phyloP scores from a whole-genome alignment of 169 alveolate species.

The Amoebophrya sp. region DNA sequence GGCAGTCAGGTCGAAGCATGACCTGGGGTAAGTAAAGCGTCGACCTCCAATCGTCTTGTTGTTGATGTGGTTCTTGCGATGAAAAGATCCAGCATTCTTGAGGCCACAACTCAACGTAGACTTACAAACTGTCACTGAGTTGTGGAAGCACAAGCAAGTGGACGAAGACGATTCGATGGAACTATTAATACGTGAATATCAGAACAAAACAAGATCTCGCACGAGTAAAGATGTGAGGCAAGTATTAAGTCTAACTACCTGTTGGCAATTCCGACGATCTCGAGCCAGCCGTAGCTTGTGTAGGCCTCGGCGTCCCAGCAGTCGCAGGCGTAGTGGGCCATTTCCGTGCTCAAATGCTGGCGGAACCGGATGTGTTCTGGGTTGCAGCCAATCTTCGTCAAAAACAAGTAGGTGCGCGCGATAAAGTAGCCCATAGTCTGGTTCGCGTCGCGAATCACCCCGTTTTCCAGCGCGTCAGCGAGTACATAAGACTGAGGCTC shows the following conservation, averaged over 20 bases:
- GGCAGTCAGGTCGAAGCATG: constrained; percentile 71
- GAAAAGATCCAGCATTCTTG: no score
- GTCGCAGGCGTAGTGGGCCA: constrained; percentile 98
- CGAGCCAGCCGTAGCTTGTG: constrained; percentile 93
- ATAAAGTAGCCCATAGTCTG: constrained; percentile 92
- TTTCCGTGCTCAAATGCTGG: constrained; percentile 88
- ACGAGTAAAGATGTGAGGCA: background rate
- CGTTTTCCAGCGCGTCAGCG: constrained; percentile 74
- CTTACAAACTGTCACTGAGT: no score
- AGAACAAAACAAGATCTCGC: background rate
- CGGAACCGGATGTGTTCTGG: constrained; percentile 82
- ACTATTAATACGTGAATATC: no score
- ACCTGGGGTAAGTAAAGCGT: background rate
- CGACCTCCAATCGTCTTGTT: no score
- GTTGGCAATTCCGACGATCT: constrained; percentile 95
- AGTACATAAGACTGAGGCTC: constrained; percentile 14
- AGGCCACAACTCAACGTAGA: no score
- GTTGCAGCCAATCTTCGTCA: constrained; percentile 73
- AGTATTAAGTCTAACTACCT: constrained; percentile 41
- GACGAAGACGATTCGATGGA: no score
- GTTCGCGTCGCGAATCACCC: constrained; percentile 51
- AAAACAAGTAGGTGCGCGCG: constrained; percentile 83
- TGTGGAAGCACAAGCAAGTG: no score
- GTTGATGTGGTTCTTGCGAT: no score
- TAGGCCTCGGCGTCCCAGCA: constrained; percentile 99